Conservation (phyloP, 495 filamentous ascomycete species). For the Lindgomyces ingoldianus region DNA sequence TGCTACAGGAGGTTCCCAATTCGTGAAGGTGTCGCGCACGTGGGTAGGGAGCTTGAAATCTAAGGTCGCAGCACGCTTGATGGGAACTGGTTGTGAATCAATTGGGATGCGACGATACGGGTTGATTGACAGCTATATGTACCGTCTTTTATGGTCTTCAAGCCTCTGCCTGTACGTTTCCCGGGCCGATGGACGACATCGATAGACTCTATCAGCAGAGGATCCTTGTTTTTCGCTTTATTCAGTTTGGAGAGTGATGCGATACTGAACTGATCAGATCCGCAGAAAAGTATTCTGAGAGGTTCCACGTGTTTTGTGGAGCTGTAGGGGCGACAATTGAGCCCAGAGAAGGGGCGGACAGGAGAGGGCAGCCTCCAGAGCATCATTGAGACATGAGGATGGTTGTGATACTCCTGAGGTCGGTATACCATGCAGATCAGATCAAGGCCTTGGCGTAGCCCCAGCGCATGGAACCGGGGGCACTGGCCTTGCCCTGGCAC, state of each 20-base stretch:
- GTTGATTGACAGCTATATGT: too few species aligned
- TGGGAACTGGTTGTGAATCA: constrained; percentile 60
- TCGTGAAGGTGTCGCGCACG: constrained; percentile 32
- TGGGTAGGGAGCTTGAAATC: constrained; percentile 28
- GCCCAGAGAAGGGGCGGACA: constrained; percentile 10
- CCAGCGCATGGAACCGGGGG: too few species aligned
- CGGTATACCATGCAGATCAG: too few species aligned
- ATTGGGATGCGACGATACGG: not conserved
- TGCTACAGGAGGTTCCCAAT: constrained; percentile 34
- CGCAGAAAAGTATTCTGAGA: constrained; percentile 91
- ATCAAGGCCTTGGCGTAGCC: too few species aligned
- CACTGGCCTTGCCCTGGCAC: too few species aligned
- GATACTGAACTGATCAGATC: constrained; percentile 89
- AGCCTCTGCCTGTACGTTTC: constrained; percentile 71
- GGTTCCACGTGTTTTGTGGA: constrained; percentile 50
- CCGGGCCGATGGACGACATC: constrained; percentile 82
- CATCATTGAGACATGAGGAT: constrained; percentile 15
- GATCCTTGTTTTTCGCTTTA: constrained; percentile 55
- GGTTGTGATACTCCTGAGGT: too few species aligned
- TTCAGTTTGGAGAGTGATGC: constrained; percentile 73
- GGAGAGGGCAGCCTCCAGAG: constrained; percentile 22
- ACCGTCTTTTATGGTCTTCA: constrained; percentile 73
- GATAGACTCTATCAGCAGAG: constrained; percentile 69
- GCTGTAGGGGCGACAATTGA: constrained; percentile 6
- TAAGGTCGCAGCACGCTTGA: constrained; percentile 62